Percentiles rank a stretch among this genome's conserved stretches.
These are phyloP conservation scores for Sanghuangporus weigelae DNA, from an alignment of 1,284 basidiomycete species.

Conservation along the genomic window DNA sequence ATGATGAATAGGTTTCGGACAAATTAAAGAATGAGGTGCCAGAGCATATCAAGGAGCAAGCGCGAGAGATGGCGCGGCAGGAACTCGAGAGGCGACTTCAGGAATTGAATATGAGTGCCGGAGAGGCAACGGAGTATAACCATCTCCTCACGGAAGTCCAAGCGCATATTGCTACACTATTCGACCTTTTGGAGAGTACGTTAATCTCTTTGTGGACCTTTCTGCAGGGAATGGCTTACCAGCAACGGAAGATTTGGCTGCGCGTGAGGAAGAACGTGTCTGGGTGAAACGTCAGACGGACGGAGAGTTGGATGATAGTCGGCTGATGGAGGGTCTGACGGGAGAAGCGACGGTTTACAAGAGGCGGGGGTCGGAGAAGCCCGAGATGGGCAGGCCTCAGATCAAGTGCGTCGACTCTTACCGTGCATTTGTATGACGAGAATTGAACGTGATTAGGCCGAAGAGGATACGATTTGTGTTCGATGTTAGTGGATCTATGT, in stretches of 20 bases:
- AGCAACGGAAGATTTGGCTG: slow-evolving; percentile 44
- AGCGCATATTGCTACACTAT: slow-evolving; percentile 51
- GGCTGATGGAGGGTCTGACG: slow-evolving; percentile 61
- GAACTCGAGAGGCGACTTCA: slow-evolving; percentile 54
- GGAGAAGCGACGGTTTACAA: slow-evolving; percentile 67
- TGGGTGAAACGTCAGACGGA: slow-evolving; percentile 68
- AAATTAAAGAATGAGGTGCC: slow-evolving; percentile 52
- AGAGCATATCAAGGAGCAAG: slow-evolving; percentile 53
- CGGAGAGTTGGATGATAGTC: slow-evolving; percentile 60
- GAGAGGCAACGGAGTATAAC: slow-evolving; percentile 53
- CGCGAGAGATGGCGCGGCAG: slow-evolving; percentile 58
- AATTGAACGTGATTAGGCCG: slow-evolving; percentile 34
- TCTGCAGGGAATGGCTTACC: background rate
- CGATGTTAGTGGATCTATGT: slow-evolving; percentile 69
- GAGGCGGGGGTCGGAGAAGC: slow-evolving; percentile 60
- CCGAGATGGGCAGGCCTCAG: slow-evolving; percentile 59
- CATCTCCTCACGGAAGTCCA: slow-evolving; percentile 47
- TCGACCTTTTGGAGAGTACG: slow-evolving; percentile 57
- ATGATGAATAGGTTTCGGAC: slow-evolving; percentile 37
- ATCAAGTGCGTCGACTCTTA: slow-evolving; percentile 43
- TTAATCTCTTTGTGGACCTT: slow-evolving; percentile 1
- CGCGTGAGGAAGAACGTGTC: slow-evolving; percentile 61
- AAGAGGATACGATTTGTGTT: slow-evolving; percentile 67
- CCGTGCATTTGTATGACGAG: background rate
- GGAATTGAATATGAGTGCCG: slow-evolving; percentile 53